Evolutionary conservation across 2,329 filamentous ascomycete species (phyloP).

Genomic region (Fusarium abutilonis): DNA sequence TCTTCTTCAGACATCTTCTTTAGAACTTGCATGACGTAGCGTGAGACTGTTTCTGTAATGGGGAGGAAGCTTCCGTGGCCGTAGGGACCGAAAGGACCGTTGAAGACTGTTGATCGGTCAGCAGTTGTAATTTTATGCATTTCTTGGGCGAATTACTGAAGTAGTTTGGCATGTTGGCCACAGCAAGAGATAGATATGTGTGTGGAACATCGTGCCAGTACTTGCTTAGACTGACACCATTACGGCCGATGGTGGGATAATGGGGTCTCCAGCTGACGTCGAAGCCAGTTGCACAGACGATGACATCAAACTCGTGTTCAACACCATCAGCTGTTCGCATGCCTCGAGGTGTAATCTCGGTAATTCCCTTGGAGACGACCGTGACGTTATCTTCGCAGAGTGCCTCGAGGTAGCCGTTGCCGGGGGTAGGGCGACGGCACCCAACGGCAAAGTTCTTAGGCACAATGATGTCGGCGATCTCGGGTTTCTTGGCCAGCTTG

Average conservation of each 20-base stretch:
- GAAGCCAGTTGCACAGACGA: slow-evolving; percentile 10
- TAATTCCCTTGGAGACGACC: neutral
- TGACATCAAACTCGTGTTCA: neutral
- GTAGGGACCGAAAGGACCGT: slow-evolving; percentile 1
- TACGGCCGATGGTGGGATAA: neutral
- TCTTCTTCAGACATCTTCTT: no score
- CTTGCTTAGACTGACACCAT: neutral
- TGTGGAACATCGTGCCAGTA: slow-evolving; percentile 14
- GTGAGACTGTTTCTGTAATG: neutral
- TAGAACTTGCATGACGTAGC: neutral
- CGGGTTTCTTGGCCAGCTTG: no score
- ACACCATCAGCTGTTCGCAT: neutral
- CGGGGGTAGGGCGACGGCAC: no score
- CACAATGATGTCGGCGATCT: no score
- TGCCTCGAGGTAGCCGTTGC: slow-evolving; percentile 2
- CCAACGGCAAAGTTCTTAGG: no score
- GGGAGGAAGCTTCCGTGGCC: neutral
- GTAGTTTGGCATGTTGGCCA: slow-evolving; percentile 3
- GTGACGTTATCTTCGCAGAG: neutral
- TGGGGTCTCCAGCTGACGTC: slow-evolving; percentile 1
- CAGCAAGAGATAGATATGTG: neutral
- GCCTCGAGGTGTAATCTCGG: neutral
- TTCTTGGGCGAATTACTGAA: slow-evolving; percentile 9
- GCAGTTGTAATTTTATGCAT: neutral
- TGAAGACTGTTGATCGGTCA: slow-evolving; percentile 3